A percentile compares a stretch with the other conserved stretches of the same genome.
Conservation (phyloP, 345 rosid genomes). For the Eucalyptus cloeziana region DNA sequence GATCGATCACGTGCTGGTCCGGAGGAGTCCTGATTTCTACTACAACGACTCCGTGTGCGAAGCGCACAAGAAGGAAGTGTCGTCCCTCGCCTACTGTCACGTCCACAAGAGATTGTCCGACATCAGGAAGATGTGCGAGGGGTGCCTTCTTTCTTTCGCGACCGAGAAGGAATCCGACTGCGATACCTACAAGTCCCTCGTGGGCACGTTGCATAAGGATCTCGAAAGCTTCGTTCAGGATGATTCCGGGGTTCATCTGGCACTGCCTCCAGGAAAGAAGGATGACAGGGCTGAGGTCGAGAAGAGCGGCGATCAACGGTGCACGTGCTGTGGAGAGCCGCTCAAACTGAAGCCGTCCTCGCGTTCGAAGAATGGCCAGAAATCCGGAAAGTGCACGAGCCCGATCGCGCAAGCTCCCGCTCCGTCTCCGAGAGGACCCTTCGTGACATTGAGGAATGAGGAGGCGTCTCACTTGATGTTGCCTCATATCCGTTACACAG, state of each 20-base stretch:
- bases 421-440: conserved; percentile 59
- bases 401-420: conserved; percentile 37
- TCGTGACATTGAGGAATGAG: conserved; percentile 4
- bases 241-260: conserved; percentile 31
- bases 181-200: conserved; percentile 67
- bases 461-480: conserved; percentile 9
- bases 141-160: conserved; percentile 89
- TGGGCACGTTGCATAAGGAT: conserved; percentile 72
- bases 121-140: conserved; percentile 73
- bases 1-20: conserved; percentile 54
- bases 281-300: conserved; percentile 4
- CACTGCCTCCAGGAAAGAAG: conserved; percentile 20
- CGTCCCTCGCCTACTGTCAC: conserved; percentile 76
- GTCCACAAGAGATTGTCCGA: conserved; percentile 78
- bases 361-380: neutral
- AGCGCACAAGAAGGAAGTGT: conserved; percentile 64
- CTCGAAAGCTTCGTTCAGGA: conserved; percentile 61
- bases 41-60: conserved; percentile 79
- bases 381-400: conserved; percentile 1
- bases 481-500: conserved; percentile 16
- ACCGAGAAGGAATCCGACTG: conserved; percentile 66
- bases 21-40: conserved; percentile 35
- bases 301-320: conserved; percentile 12
- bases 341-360: conserved; percentile 32
- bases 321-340: conserved; percentile 67